A percentile compares a stretch with the other conserved stretches of the same genome.
Evolutionary conservation across 805 yeast species (phyloP).

Genomic region (Candida jianshihensis): DNA sequence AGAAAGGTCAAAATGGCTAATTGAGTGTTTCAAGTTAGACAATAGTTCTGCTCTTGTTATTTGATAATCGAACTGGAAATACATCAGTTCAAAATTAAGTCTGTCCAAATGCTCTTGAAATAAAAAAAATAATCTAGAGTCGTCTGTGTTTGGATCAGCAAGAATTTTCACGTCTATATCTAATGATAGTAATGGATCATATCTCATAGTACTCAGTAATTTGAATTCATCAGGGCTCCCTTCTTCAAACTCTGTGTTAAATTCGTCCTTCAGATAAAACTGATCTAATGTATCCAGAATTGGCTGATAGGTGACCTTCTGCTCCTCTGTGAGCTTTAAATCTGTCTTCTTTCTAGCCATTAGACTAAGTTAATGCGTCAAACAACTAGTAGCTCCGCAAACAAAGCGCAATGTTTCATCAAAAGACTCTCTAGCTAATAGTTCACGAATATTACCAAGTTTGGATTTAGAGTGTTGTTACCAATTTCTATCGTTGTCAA

Average conservation of each 20-base stretch:
- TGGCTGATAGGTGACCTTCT: no score
- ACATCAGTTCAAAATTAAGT: constrained; percentile 43
- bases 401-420: no score
- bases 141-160: constrained; percentile 3
- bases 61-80: constrained; percentile 43
- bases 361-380: no score
- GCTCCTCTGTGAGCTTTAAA: no score
- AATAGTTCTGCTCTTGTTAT: constrained; percentile 38
- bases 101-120: constrained; percentile 59
- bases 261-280: not conserved
- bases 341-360: no score
- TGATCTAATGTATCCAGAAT: not conserved
- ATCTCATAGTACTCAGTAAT: constrained; percentile 60
- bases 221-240: constrained; percentile 30
- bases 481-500: not conserved
- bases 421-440: no score
- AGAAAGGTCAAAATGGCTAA: constrained; percentile 24
- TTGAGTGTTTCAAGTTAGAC: constrained; percentile 30
- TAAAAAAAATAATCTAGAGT: constrained; percentile 42
- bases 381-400: no score
- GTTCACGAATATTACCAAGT: no score
- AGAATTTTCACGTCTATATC: constrained; percentile 12
- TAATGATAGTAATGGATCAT: constrained; percentile 49
- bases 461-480: no score
- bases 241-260: no score